A percentile compares a stretch with the other conserved stretches of the same genome.
Evolutionary conservation across 2,329 filamentous ascomycete species (phyloP).

Genomic region (Rosellinia necatrix): DNA sequence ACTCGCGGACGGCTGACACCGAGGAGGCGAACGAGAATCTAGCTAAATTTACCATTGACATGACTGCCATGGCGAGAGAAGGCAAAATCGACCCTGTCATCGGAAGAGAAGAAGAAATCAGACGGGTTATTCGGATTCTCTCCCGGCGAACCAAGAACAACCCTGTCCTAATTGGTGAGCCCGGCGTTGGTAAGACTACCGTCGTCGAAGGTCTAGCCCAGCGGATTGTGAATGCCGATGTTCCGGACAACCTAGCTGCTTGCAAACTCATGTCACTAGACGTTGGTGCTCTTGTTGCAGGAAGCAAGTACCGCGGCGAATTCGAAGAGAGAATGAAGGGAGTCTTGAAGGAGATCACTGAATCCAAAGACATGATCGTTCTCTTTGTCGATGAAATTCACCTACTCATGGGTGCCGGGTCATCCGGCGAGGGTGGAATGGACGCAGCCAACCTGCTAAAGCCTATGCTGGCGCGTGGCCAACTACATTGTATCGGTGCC

Average conservation of each 20-base stretch:
- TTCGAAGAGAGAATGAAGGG: slow-evolving; percentile 99
- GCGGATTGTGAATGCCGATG: slow-evolving; percentile 94
- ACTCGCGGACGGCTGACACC: slow-evolving; percentile 93
- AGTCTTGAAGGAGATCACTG: slow-evolving; percentile 93
- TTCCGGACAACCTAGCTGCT: slow-evolving; percentile 90
- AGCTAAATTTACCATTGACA: slow-evolving; percentile 97
- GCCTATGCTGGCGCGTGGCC: slow-evolving; percentile 95
- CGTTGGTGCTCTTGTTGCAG: slow-evolving; percentile 91
- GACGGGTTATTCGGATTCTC: slow-evolving; percentile 87
- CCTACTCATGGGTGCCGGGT: slow-evolving; percentile 94
- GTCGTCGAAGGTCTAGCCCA: slow-evolving; percentile 95
- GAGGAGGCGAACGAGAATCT: slow-evolving; percentile 94
- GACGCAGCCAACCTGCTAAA: slow-evolving; percentile 97
- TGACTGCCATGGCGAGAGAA: slow-evolving; percentile 94
- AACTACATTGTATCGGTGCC: slow-evolving; percentile 96
- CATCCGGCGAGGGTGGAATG: slow-evolving; percentile 96
- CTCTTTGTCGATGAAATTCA: slow-evolving; percentile 99
- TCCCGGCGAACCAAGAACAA: slow-evolving; percentile 98
- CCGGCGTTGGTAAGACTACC: slow-evolving; percentile 97
- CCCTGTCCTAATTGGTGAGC: slow-evolving; percentile 95
- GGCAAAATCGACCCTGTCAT: slow-evolving; percentile 98
- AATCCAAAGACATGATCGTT: slow-evolving; percentile 94
- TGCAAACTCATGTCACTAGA: slow-evolving; percentile 95
- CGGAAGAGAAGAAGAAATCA: slow-evolving; percentile 93
- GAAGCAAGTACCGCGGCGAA: slow-evolving; percentile 97